Conservation (phyloP, 1,139 yeast genomes). For the Scheffersomyces illinoinensis region DNA sequence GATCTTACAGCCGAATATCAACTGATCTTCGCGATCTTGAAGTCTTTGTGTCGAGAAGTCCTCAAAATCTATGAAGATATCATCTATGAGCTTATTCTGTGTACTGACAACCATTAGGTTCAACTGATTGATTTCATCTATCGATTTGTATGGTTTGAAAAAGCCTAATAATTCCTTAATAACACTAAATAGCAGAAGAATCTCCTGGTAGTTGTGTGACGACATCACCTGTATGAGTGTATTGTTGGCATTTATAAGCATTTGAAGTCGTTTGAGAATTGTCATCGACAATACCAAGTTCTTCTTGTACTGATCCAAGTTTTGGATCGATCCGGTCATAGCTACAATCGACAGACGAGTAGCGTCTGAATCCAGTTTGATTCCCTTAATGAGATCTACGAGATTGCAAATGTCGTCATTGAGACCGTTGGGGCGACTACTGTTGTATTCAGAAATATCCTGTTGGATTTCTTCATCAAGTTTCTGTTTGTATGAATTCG, state of each 20-base stretch:
- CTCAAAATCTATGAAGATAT: constrained; percentile 75
- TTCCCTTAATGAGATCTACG: constrained; percentile 36
- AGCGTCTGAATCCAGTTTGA: constrained; percentile 27
- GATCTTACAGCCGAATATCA: constrained; percentile 68
- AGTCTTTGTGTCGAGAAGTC: constrained; percentile 29
- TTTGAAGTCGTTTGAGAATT: constrained; percentile 80
- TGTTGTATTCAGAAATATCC: constrained; percentile 30
- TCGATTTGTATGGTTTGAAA: constrained; percentile 81
- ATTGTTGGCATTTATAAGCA: constrained; percentile 77
- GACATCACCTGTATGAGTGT: constrained; percentile 53
- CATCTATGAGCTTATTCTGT: constrained; percentile 67
- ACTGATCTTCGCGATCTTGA: constrained; percentile 25
- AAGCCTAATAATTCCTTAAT: constrained; percentile 76
- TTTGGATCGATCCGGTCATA: constrained; percentile 77
- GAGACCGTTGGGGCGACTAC: constrained; percentile 23
- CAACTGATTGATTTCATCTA: constrained; percentile 75
- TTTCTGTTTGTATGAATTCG: constrained; percentile 45
- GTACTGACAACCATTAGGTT: constrained; percentile 63
- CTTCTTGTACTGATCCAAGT: constrained; percentile 76
- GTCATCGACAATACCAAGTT: constrained; percentile 85
- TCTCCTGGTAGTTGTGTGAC: constrained; percentile 58
- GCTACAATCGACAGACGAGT: constrained; percentile 66
- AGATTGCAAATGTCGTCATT: constrained; percentile 47
- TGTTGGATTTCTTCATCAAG: constrained; percentile 42
- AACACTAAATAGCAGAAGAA: constrained; percentile 68